A percentile compares a stretch with the other conserved stretches of the same genome.
These are phyloP conservation scores for Oryza punctata DNA, from an alignment of 176 grass and related monocot genomes.

Conservation along the genomic window DNA sequence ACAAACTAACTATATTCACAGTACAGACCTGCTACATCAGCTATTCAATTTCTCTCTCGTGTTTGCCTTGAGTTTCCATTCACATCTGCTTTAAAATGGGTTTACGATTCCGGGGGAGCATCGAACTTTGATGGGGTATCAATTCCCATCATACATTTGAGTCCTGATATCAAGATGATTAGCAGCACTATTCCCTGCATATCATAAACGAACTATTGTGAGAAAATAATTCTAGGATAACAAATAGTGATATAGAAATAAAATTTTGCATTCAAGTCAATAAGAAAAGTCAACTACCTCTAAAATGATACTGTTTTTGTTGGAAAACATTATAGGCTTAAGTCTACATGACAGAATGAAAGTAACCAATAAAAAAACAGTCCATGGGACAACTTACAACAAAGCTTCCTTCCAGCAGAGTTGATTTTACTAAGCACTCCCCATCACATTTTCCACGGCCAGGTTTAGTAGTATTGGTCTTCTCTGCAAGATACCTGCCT, in stretches of 20 bases:
- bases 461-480: constrained; percentile 45
- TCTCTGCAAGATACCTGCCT: constrained; percentile 75
- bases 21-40: constrained; percentile 4
- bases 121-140: constrained; percentile 86
- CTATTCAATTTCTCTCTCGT: not conserved
- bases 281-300: not conserved
- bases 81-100: not conserved
- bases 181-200: constrained; percentile 89
- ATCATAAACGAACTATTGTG: not conserved
- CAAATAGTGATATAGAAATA: not conserved
- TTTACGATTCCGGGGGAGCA: constrained; percentile 74
- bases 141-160: constrained; percentile 96
- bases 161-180: constrained; percentile 96
- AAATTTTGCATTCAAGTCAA: not conserved
- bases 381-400: constrained; percentile 64
- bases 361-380: not conserved
- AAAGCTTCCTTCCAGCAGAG: constrained; percentile 88
- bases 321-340: not conserved
- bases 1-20: constrained; percentile 41
- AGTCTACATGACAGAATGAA: not conserved
- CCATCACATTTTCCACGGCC: constrained; percentile 65
- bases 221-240: not conserved
- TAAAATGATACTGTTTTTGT: not conserved
- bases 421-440: constrained; percentile 76
- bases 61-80: constrained; percentile 7